Conservation (phyloP, 768 basidiomycete genomes). For the Tulasnella sp. region DNA sequence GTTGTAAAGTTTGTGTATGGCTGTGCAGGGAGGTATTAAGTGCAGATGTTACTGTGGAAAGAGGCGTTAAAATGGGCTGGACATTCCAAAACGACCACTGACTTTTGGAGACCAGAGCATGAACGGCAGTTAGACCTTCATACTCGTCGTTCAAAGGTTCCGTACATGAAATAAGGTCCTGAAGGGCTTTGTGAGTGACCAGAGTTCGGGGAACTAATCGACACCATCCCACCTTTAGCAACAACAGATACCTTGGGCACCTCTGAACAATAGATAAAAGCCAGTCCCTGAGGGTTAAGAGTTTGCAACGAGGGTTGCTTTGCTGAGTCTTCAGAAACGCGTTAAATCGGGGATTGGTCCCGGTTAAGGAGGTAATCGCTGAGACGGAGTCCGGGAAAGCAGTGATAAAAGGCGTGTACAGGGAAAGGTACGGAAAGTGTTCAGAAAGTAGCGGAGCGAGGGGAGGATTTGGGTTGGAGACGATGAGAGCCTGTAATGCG, state of each 20-base stretch:
- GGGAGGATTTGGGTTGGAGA: constrained; percentile 34
- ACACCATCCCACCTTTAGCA: constrained; percentile 56
- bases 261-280: constrained; percentile 85
- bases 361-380: neutral
- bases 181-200: constrained; percentile 41
- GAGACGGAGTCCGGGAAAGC: constrained; percentile 63
- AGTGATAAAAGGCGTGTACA: constrained; percentile 84
- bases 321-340: constrained; percentile 68
- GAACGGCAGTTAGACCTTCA: constrained; percentile 59
- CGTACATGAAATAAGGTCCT: constrained; percentile 72
- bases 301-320: constrained; percentile 68
- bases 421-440: constrained; percentile 86
- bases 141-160: constrained; percentile 69
- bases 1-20: constrained; percentile 72
- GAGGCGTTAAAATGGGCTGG: constrained; percentile 15
- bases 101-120: constrained; percentile 77
- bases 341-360: constrained; percentile 59
- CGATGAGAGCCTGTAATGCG: constrained; percentile 57
- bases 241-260: constrained; percentile 81
- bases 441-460: constrained; percentile 56
- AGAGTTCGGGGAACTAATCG: constrained; percentile 49
- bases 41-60: constrained; percentile 65
- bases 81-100: constrained; percentile 36
- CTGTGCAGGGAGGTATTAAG: constrained; percentile 78
- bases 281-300: constrained; percentile 80